Percentiles rank a stretch among this genome's conserved stretches.
phyloP scores from a whole-genome alignment of 345 rosid species.

The Eucalyptus fibrosa region DNA sequence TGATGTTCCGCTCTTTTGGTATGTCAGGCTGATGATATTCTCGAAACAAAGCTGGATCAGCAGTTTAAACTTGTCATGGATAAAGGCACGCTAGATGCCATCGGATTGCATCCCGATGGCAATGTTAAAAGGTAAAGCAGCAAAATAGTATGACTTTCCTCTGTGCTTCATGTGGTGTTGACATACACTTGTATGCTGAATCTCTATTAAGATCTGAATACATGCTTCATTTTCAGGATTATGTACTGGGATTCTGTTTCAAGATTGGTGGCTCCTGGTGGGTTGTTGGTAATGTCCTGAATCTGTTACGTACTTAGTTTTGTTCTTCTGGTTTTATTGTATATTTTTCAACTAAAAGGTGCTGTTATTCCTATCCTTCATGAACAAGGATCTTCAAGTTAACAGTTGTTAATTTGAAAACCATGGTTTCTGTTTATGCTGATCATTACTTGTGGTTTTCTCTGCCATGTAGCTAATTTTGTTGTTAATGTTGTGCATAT shows the following conservation, averaged over 20 bases:
- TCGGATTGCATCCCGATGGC: conserved; percentile 97
- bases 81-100: conserved; percentile 96
- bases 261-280: conserved; percentile 73
- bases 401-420: neutral
- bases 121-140: conserved; percentile 62
- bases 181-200: neutral
- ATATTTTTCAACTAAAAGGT: neutral
- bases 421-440: neutral
- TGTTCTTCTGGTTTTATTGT: neutral
- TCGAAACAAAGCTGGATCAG: conserved; percentile 60
- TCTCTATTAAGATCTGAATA: neutral
- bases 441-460: neutral
- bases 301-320: neutral
- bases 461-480: neutral
- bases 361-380: neutral
- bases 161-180: neutral
- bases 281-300: conserved; percentile 45
- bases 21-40: conserved; percentile 80
- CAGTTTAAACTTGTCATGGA: conserved; percentile 85
- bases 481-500: neutral
- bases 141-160: neutral
- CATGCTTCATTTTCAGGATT: conserved; percentile 27
- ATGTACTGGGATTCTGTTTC: conserved; percentile 94
- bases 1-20: neutral
- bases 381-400: neutral